These are phyloP conservation scores for Rubia tinctorum DNA, from an alignment of 305 asterid species.

Conservation along the genomic window DNA sequence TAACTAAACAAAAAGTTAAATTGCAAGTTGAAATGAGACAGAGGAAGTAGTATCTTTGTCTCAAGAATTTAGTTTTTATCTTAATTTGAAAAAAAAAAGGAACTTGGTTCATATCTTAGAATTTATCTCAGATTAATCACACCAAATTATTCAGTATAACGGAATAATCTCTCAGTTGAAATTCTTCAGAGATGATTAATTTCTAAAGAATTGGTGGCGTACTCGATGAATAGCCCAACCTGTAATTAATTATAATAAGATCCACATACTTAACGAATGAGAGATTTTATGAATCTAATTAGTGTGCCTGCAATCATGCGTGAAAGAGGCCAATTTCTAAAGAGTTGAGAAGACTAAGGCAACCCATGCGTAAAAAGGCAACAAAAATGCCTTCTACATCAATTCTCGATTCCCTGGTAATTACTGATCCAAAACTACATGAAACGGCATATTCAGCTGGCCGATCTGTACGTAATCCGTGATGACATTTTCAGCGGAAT, in stretches of 20 bases:
- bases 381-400: neutral
- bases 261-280: neutral
- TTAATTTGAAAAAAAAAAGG: too few relatives aligned
- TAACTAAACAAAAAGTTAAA: too few relatives aligned
- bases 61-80: too few relatives aligned
- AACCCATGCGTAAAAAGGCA: slow-evolving; percentile 8
- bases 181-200: too few relatives aligned
- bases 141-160: too few relatives aligned
- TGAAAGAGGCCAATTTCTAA: neutral
- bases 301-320: neutral
- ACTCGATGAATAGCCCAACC: neutral
- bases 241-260: too few relatives aligned
- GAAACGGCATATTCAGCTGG: neutral
- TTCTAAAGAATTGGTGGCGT: neutral
- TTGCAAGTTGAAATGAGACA: too few relatives aligned
- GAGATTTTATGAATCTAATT: neutral
- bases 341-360: neutral
- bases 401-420: neutral
- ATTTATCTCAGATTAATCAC: too few relatives aligned
- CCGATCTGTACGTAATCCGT: neutral
- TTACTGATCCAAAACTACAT: too few relatives aligned
- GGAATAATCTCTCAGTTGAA: too few relatives aligned
- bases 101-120: too few relatives aligned
- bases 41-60: too few relatives aligned
- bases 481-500: neutral